Evolutionary conservation across 2,329 filamentous ascomycete species (phyloP), one percentile per base, ranked within the genome.

Genomic region (Gaeumannomyces tritici): DNA sequence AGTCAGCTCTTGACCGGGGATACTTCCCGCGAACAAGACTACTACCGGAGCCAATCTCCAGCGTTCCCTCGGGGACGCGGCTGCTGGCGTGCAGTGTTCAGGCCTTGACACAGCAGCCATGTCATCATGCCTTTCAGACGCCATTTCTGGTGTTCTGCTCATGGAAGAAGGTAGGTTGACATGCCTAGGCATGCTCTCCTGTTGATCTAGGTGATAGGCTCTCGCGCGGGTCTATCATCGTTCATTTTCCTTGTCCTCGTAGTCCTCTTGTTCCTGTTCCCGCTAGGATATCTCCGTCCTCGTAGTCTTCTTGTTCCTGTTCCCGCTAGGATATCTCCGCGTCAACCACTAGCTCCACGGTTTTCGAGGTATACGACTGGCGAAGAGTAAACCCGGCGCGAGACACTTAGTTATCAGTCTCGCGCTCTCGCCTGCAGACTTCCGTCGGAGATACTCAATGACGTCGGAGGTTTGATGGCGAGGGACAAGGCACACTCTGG

Each of bases 331-430:
- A 85, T 91, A 96, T 96, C 91, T 89, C 89, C 90, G 87, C 87
- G 85, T 88, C 82, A 84, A 87, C 85, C 89, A 81, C 78, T 69
- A 77, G 70, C 70, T 76, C 80, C 72, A 88, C 91, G 89, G 88
- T 86, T 89, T 83, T 85, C 85, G 86, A 91, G 91, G 88, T 96
- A 96, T 87, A 96, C 89, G 86, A 86, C 84, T 93, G 85, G 91
- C 91, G 90, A 82, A 96, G 82, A 96, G 76, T 70, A 82, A 95
- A 77, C 71, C 42, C 73, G 69, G 75, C 72, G 72, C 71, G 70
- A 74, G 69, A 69, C 72, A 71, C 70, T 73, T 72, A 74, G 74
- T 83, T 78, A 83, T 77, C 72, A 66, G 75, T 69, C 76, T 76
- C 75, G 72, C 74, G 76, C 76, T 82, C 89, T 92, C 80, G 80